Base-by-base conservation (phyloP, 768 basidiomycete genomes). In the Myochromella boudieri region DNA sequence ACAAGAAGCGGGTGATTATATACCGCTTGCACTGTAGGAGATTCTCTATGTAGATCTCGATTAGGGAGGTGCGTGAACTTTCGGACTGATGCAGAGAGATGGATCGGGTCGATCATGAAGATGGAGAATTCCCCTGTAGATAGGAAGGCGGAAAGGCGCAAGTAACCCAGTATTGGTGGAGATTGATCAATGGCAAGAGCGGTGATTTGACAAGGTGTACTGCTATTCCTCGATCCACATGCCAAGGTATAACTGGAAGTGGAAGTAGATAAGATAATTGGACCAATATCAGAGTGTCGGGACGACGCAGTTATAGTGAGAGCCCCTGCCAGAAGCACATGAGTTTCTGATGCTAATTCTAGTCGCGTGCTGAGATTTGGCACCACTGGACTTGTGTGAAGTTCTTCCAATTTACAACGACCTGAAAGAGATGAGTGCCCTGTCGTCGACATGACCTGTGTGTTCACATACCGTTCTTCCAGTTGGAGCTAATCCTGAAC, bases 401-500 rank as follows among this genome's bases (percentile, higher is more conserved):
- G 50, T 45, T 69, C 63, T 52, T 77, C 71, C 2, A 82, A 71
- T 18, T 66, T 57, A 59, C 87, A 90, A 14, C 85, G 85, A 52
- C 88, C 87, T 91, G 62, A 14, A n/a, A n/a, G n/a, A n/a, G n/a
- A n/a, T n/a, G n/a, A n/a, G n/a, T n/a, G n/a, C n/a, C n/a, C n/a
- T n/a, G n/a, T n/a, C n/a, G n/a, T n/a, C n/a, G n/a, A n/a, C n/a
- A n/a, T n/a, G n/a, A n/a, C 14, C 26, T 24, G 41, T 4, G n/a
- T 28, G 17, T 39, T n/a, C 18, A 39, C 74, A 54, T 57, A 90
- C 89, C 89, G 65, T 68, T 85, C 61, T 77, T 77, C 89, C 89
- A 91, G 55, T 91, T 91, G 12, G 81, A 81, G 55, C 85, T 88
- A 52, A 90, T 85, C 45, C 86, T 77, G 63, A 89, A 91, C 87